A percentile compares a stretch with the other conserved stretches of the same genome.
These are phyloP conservation scores for Plicaturopsis crispa DNA, from an alignment of 768 basidiomycete species.

Conservation along the genomic window DNA sequence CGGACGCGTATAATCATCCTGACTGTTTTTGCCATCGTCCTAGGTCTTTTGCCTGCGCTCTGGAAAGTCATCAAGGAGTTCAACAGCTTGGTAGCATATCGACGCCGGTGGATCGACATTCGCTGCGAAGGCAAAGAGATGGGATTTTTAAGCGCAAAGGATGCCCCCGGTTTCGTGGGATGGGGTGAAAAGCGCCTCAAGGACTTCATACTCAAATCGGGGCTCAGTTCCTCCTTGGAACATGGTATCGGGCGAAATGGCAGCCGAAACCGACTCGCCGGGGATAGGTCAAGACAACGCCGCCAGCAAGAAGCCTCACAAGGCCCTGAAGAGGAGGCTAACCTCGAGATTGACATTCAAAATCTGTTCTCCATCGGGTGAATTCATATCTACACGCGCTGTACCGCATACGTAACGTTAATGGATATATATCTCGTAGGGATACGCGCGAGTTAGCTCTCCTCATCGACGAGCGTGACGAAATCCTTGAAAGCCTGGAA, in stretches of 20 bases:
- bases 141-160: slow-evolving; percentile 60
- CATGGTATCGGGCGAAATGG: slow-evolving; percentile 18
- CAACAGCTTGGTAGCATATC: slow-evolving; percentile 43
- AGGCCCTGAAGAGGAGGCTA: slow-evolving; percentile 32
- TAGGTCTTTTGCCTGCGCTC: slow-evolving; percentile 61
- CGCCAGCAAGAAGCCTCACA: slow-evolving; percentile 25
- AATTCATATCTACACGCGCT: slow-evolving; percentile 17
- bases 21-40: slow-evolving; percentile 49
- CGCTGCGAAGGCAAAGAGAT: slow-evolving; percentile 66
- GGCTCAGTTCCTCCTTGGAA: slow-evolving; percentile 55
- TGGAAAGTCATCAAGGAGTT: slow-evolving; percentile 62
- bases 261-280: slow-evolving; percentile 14
- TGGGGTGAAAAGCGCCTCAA: slow-evolving; percentile 74
- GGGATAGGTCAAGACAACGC: slow-evolving; percentile 20
- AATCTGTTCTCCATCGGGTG: slow-evolving; percentile 73
- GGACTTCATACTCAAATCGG: slow-evolving; percentile 56
- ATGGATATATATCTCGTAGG: too few relatives aligned
- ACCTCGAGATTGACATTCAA: slow-evolving; percentile 57
- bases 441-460: slow-evolving; percentile 61
- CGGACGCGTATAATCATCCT: slow-evolving; percentile 63
- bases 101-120: slow-evolving; percentile 51
- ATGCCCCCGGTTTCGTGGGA: slow-evolving; percentile 59
- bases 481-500: slow-evolving; percentile 73
- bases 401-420: slow-evolving; percentile 2
- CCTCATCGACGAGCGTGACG: slow-evolving; percentile 70